Evolutionary conservation across 805 yeast genomes (phyloP), one percentile per base, ranked within the genome.

Genomic region (Candida corydali): DNA sequence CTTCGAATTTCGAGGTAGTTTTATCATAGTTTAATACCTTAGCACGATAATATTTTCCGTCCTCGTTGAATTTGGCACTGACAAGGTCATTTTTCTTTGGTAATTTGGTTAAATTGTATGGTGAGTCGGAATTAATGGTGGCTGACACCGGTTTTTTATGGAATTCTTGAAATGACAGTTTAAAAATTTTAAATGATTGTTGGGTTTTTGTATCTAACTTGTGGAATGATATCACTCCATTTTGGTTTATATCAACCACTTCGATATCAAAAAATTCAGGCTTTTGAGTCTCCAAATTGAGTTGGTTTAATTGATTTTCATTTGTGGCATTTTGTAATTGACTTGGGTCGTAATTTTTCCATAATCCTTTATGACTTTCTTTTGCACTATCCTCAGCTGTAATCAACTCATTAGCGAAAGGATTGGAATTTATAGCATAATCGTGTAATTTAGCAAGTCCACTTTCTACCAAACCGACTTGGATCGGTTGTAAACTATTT

Each of bases 361-460:
- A 87, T 5, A 86, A 32, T 11, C 94, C 94, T 46, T 69, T 55
- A 47, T 69, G 72, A 22, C 56, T 59, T 1, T 49, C 49, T 51
- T 73, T 71, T 2, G 96, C 95, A 8, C 52, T 53, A 20, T 70
- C 76, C 57, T 85, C 83, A 8, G 88, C 86, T 17, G 68, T 75
- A 30, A 64, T 57, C 20, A 86, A 68, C 38, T 75, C 78, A 22
- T 68, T 50, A 31, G 67, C 76, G 46, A 64, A 75, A 26, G 78
- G 74, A 34, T 83, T 77, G 33, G 74, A 74, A 30, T 63, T 55
- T 6, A 83, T 75, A 1, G 91, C 81, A 35, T 74, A 70, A 34
- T 75, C 86, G 50, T 86, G 91, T 9, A 77, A 59, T 44, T 74
- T 68, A 17, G 76, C 84, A 37, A 74, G 70, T 3, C 95, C 96